phyloP scores from a whole-genome alignment of 2,329 filamentous ascomycete genomes.

The Colletotrichum theobromicola region DNA sequence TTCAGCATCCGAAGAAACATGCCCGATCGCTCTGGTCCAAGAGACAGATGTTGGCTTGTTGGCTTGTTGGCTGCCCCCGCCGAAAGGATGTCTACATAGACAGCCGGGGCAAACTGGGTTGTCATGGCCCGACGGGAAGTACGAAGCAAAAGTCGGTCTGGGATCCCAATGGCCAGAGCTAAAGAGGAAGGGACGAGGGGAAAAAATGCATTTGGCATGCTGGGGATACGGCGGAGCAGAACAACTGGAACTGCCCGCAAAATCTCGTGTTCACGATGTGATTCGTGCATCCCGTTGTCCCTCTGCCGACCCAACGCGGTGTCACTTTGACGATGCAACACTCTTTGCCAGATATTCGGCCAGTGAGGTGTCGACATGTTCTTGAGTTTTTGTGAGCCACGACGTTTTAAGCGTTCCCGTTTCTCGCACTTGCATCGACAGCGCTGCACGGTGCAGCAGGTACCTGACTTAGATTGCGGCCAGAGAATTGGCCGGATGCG shows the following conservation, averaged over 20 bases:
- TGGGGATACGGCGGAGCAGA: neutral
- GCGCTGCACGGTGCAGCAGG: conserved; percentile 20
- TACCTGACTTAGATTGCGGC: conserved; percentile 2
- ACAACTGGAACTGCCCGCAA: neutral
- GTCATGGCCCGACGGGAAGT: neutral
- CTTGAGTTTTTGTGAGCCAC: neutral
- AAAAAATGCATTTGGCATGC: neutral
- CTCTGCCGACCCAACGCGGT: conserved; percentile 8
- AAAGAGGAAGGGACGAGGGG: neutral
- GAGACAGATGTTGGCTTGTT: neutral
- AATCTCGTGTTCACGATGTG: conserved; percentile 7
- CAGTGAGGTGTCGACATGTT: conserved; percentile 7
- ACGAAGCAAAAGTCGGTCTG: conserved; percentile 20
- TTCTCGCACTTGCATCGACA: conserved; percentile 4
- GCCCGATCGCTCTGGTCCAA: neutral
- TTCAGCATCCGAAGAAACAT: neutral
- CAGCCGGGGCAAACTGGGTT: neutral
- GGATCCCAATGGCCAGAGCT: neutral
- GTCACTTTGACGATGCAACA: conserved; percentile 20
- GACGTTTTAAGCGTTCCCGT: neutral
- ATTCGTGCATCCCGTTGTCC: conserved; percentile 17
- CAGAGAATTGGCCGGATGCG: neutral
- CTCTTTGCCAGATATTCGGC: neutral
- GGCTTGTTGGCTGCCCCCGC: neutral
- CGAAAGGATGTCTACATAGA: too few relatives aligned